phyloP scores from a whole-genome alignment of 176 grass and related monocot species.

The Ensete glaucum region DNA sequence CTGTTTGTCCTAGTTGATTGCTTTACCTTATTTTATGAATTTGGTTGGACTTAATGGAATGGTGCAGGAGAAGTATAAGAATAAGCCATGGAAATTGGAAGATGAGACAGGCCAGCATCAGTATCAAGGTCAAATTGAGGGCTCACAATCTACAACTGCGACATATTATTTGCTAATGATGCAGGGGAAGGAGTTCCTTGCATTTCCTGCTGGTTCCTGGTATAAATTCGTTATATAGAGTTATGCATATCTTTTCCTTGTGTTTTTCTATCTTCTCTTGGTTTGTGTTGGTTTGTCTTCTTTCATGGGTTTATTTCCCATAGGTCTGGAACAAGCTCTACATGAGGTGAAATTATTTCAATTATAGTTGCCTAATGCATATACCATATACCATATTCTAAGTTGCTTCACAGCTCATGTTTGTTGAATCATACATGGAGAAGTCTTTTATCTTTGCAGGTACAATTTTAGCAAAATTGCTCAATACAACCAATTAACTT shows the following conservation, averaged over 20 bases:
- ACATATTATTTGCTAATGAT: slow-evolving; percentile 64
- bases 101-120: slow-evolving; percentile 65
- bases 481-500: slow-evolving; percentile 81
- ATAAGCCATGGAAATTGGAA: slow-evolving; percentile 76
- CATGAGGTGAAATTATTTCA: too few relatives aligned
- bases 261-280: not conserved
- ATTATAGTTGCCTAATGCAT: not conserved
- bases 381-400: not conserved
- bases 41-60: slow-evolving; percentile 17
- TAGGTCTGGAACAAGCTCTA: not conserved
- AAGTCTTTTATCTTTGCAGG: slow-evolving; percentile 26
- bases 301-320: not conserved
- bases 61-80: slow-evolving; percentile 56
- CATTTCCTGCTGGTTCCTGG: slow-evolving; percentile 67
- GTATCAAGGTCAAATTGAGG: slow-evolving; percentile 64
- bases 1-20: not conserved
- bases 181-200: slow-evolving; percentile 51
- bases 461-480: slow-evolving; percentile 79
- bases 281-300: not conserved
- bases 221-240: slow-evolving; percentile 15
- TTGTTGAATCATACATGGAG: not conserved
- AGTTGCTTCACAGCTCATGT: not conserved
- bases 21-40: not conserved
- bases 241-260: not conserved
- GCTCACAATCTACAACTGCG: slow-evolving; percentile 56